Base-by-base conservation (phyloP, 495 filamentous ascomycete genomes). In the Aspergillus panamensis region DNA sequence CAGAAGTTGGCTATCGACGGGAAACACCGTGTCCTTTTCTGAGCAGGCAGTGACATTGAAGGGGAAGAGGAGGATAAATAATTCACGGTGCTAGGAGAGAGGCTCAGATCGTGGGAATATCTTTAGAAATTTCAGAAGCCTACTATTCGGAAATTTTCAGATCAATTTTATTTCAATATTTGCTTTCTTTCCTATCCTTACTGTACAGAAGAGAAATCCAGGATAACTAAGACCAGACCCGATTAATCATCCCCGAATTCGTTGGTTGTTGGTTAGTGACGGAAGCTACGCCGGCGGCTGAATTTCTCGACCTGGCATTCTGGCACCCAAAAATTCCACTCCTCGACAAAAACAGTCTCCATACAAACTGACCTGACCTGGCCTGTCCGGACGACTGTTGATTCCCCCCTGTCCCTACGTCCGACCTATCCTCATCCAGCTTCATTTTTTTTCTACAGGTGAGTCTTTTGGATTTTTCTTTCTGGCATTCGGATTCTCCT, bases 1-100 rank as follows among this genome's bases (percentile, higher is more conserved):
- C 47, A 56, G 45, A 14, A 31, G 10, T 58, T 33, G 21, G 35
- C 55, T 32, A 56, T 51, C 19, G 44, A 53, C 58, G 64, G 61
- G 61, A 69, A 74, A 77, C 75, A 78, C 73, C 51, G 75, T 78
- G 75, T 77, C 75, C 75, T 77, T 60, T 73, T 69, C 52, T 30
- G 50, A 42, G 37, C 39, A 58, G 59, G 54, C 60, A 54, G 54
- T 50, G 55, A 57, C 45, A 21, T 51, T 50, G 35, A 30, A 40
- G 55, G 54, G 45, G 44, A 59, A 4, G 17, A 45, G 40, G 60
- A 59, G 57, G 21, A 50, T 53, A 43, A 48, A 53, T 45, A 57
- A 25, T 25, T 25, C 20, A 10, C 31, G 49, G 32, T 7, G 10
- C 49, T 25, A 21, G 37, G 39, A 42, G 48, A 33, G 50, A 48